Evolutionary conservation across 2,329 filamentous ascomycete genomes (phyloP).

Genomic region (Setomelanomma holmii): DNA sequence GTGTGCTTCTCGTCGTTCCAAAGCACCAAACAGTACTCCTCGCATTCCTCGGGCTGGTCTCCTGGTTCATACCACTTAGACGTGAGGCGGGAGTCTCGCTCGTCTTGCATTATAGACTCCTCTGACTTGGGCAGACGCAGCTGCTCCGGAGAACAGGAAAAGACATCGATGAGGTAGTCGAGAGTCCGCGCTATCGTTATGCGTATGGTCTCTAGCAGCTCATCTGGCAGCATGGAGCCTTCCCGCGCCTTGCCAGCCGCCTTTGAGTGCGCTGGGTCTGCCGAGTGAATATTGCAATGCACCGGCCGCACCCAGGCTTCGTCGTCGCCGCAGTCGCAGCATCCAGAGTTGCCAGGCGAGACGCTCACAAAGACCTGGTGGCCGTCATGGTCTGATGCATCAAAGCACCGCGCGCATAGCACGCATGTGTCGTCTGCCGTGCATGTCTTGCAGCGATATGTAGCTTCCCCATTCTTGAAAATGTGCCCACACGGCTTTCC

Average conservation of each 20-base stretch:
- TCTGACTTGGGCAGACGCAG: conserved; percentile 83
- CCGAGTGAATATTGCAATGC: conserved; percentile 91
- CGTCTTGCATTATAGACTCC: conserved; percentile 81
- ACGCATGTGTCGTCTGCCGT: conserved; percentile 95
- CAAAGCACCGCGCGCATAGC: conserved; percentile 91
- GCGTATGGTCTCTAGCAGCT: conserved; percentile 77
- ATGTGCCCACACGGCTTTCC: conserved; percentile 97
- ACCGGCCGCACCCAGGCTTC: conserved; percentile 92
- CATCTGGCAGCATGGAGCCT: conserved; percentile 68
- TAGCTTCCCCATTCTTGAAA: conserved; percentile 91
- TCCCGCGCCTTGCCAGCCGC: conserved; percentile 65
- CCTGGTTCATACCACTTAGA: conserved; percentile 73
- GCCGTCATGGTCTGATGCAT: conserved; percentile 90
- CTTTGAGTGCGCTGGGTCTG: conserved; percentile 48
- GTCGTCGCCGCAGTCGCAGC: conserved; percentile 95
- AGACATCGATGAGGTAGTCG: conserved; percentile 97
- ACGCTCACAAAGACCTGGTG: conserved; percentile 91
- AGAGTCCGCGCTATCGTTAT: conserved; percentile 86
- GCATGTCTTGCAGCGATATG: conserved; percentile 93
- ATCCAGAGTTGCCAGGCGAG: conserved; percentile 89
- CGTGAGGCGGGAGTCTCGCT: conserved; percentile 77
- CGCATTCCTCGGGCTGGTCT: conserved; percentile 67
- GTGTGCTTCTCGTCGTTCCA: conserved; percentile 99
- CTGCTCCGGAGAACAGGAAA: conserved; percentile 97
- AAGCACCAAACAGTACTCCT: conserved; percentile 82